Evolutionary conservation across 108 stramenopile genomes (phyloP).

Genomic region (Poteriospumella lacustris): DNA sequence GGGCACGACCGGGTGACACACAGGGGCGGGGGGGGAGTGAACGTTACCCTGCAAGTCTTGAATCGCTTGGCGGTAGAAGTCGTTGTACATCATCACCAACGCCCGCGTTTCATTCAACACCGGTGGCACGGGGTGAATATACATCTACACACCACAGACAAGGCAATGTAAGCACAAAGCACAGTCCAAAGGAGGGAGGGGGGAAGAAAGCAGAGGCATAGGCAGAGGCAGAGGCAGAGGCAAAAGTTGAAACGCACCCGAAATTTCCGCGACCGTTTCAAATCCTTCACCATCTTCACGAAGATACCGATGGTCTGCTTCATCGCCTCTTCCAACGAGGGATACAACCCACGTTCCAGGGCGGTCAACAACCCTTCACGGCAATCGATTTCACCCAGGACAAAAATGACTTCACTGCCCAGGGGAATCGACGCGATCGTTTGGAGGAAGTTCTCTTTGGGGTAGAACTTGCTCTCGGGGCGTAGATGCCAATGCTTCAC

Average conservation of each 20-base stretch:
- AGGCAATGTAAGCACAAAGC: neutral
- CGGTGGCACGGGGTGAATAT: constrained; percentile 49
- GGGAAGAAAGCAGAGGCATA: neutral
- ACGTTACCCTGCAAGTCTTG: neutral
- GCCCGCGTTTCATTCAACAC: constrained; percentile 47
- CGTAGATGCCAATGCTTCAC: constrained; percentile 58
- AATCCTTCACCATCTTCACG: neutral
- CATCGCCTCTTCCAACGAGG: constrained; percentile 31
- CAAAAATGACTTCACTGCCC: constrained; percentile 40
- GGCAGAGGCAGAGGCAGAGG: neutral
- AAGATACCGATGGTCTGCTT: neutral
- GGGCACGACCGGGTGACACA: too few species aligned
- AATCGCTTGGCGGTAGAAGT: neutral
- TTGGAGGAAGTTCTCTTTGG: constrained; percentile 43
- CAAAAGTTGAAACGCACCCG: neutral
- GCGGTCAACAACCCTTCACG: constrained; percentile 52
- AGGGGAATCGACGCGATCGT: constrained; percentile 29
- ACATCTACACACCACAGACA: constrained; percentile 22
- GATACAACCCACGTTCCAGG: constrained; percentile 43
- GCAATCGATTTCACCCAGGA: constrained; percentile 60
- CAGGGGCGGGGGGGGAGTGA: too few species aligned
- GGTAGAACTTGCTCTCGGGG: constrained; percentile 43
- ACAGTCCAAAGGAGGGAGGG: too few species aligned
- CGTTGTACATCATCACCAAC: constrained; percentile 48
- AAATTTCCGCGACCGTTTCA: constrained; percentile 10